Evolutionary conservation across 768 basidiomycete genomes (phyloP), one percentile per base, ranked within the genome.

Genomic region (Termitomyces sp.): DNA sequence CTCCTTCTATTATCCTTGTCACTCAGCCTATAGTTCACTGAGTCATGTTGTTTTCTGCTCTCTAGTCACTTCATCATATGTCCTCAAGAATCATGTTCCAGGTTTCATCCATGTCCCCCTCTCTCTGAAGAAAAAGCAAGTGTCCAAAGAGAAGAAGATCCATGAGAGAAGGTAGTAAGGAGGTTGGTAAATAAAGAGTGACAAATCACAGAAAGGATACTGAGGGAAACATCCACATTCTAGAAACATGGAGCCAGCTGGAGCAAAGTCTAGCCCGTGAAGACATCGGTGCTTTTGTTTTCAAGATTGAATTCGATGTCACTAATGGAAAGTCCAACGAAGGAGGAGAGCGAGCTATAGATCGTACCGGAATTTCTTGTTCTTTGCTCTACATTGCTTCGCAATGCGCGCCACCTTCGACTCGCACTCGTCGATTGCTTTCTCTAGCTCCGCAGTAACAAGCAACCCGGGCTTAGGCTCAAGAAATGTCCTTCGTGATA

Each of bases 281-380:
- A 86, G 73, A 67, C 84, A 85, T 8, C 76, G 71, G 4, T 79
- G 72, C 55, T 71, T 69, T 85, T 83, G 40, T 81, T 81, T 69
- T 83, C 82, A 12, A 86, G 70, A 63, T 86, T 84, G 62, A 85
- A 85, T 62, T 83, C 83, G 51, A 81, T 72, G 65, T 86, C 84
- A 57, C 83, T 86, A 61, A 47, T 7, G 31, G 14, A n/a, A 2
- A 5, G 40, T 60, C 3, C 57, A 50, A 51, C 8, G 9, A 25
- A 37, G 14, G 10, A 14, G n/a, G 14, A 14, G 32, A 62, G 25
- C 29, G 29, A 32, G 32, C 8, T 20, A 25, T 9, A 42, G 12
- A 11, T 55, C 25, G 15, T 60, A 83, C 83, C 83, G 72, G 69
- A 83, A 83, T 64, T 80, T 79, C 40, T 78, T 70, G 57, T 85